Evolutionary conservation across 139 green algal species (phyloP).

Genomic region (Zygnema circumcarinatum): DNA sequence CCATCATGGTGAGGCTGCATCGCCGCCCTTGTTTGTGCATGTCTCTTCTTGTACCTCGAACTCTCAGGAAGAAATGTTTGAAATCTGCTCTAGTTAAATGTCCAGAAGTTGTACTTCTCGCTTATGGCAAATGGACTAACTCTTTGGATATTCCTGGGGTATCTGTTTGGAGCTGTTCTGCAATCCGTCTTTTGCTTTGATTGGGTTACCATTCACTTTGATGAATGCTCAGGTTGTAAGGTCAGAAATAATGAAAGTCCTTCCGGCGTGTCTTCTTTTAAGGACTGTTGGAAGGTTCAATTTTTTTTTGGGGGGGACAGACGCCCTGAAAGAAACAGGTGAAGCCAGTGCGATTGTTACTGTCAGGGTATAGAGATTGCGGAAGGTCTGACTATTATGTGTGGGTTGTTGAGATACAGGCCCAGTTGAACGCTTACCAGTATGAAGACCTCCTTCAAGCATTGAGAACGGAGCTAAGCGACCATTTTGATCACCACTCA

Average conservation of each 20-base stretch:
- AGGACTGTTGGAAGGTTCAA: slow-evolving; percentile 5
- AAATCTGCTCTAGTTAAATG: too few relatives aligned
- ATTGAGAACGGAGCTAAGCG: slow-evolving; percentile 31
- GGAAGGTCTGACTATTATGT: background rate
- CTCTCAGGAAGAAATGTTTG: too few relatives aligned
- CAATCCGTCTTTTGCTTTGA: too few relatives aligned
- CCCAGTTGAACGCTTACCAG: slow-evolving; percentile 41
- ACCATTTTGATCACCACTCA: slow-evolving; percentile 10
- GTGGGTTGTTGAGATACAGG: slow-evolving; percentile 1
- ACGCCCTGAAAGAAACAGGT: too few relatives aligned
- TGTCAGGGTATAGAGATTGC: background rate
- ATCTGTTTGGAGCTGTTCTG: background rate
- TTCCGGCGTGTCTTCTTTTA: background rate
- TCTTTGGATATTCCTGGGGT: background rate
- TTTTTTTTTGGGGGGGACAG: too few relatives aligned
- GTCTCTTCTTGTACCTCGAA: background rate
- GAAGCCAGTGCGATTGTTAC: background rate
- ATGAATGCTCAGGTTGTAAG: too few relatives aligned
- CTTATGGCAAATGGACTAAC: background rate
- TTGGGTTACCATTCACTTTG: too few relatives aligned
- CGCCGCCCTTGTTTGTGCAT: background rate
- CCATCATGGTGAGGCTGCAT: slow-evolving; percentile 6
- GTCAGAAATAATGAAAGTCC: too few relatives aligned
- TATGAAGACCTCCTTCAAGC: slow-evolving; percentile 50
- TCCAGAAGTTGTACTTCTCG: background rate